Percentiles rank a stretch among this genome's conserved stretches.
Evolutionary conservation across 805 yeast species (phyloP).

Genomic region (Starmerella vitae): DNA sequence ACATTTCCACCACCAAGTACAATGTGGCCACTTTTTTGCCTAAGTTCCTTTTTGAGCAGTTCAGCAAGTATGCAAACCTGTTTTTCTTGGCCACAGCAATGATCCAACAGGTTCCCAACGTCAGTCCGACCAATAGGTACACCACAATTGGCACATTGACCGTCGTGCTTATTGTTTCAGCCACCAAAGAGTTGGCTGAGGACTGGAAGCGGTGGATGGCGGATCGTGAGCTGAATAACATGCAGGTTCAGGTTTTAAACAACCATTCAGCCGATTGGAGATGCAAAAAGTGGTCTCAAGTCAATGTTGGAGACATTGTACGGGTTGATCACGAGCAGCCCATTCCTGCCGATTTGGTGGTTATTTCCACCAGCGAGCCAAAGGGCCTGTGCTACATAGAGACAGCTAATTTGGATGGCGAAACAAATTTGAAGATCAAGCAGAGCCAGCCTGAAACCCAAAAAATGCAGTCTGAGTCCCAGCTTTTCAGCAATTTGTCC

Average conservation of each 20-base stretch:
- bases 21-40: constrained; percentile 87
- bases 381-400: constrained; percentile 96
- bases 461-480: constrained; percentile 50
- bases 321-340: constrained; percentile 76
- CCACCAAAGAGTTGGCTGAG: constrained; percentile 79
- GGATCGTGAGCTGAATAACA: constrained; percentile 76
- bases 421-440: constrained; percentile 88
- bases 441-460: constrained; percentile 75
- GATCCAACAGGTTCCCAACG: constrained; percentile 94
- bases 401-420: constrained; percentile 96
- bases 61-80: constrained; percentile 89
- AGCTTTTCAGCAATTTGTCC: constrained; percentile 34
- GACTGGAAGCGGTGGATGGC: constrained; percentile 80
- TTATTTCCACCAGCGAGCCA: constrained; percentile 88
- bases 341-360: constrained; percentile 81
- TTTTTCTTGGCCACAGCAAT: constrained; percentile 84
- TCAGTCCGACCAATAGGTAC: constrained; percentile 88
- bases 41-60: constrained; percentile 89
- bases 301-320: constrained; percentile 83
- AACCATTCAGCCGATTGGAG: constrained; percentile 50
- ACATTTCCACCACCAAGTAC: constrained; percentile 89
- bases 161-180: constrained; percentile 79
- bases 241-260: constrained; percentile 50
- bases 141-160: constrained; percentile 87
- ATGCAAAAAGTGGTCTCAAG: constrained; percentile 66